Conservation (phyloP, 129 eudicot genomes). For the Flaveria ramosissima region DNA sequence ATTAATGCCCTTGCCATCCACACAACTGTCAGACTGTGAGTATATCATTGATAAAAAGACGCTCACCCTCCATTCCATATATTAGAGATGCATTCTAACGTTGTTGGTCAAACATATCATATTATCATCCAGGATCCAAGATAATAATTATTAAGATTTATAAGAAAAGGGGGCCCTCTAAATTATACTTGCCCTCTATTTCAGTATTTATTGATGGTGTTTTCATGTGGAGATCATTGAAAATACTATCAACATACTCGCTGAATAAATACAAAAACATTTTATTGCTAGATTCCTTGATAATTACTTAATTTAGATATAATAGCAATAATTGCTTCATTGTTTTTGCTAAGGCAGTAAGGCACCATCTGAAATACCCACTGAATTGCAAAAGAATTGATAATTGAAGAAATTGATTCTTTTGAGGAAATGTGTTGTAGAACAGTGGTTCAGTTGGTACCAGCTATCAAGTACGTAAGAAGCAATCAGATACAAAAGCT, state of each 20-base stretch:
- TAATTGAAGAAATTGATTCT: neutral
- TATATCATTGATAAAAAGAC: neutral
- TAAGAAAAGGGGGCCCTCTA: neutral
- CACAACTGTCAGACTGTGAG: neutral
- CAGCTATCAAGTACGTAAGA: neutral
- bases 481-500: constrained; percentile 1
- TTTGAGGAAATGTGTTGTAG: neutral
- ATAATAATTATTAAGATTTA: too few species aligned
- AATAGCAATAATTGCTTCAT: too few species aligned
- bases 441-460: neutral
- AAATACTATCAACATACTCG: constrained; percentile 3
- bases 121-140: neutral
- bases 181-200: neutral
- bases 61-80: neutral
- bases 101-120: neutral
- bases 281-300: constrained; percentile 5
- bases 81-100: neutral
- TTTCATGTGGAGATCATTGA: neutral
- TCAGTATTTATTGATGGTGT: neutral
- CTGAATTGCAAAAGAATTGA: neutral
- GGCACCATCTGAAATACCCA: neutral
- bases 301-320: too few species aligned
- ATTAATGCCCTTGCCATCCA: neutral
- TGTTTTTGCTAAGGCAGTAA: neutral
- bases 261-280: neutral